Percentiles rank a stretch among this genome's conserved stretches.
These are phyloP conservation scores for Tetrastigma voinierianum DNA, from an alignment of 164 flowering plant species.

Conservation along the genomic window DNA sequence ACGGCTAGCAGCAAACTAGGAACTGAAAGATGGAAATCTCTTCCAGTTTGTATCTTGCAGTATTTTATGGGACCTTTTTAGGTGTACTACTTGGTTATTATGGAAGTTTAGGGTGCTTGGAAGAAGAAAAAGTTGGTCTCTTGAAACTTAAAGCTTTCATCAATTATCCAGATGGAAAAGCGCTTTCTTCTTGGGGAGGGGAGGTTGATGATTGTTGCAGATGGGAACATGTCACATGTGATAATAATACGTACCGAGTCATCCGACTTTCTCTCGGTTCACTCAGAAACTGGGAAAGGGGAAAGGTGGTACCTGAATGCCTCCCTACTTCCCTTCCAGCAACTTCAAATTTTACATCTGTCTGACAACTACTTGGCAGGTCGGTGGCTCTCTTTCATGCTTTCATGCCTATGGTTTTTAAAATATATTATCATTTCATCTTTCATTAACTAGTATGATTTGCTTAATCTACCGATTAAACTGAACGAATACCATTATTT, in stretches of 20 bases:
- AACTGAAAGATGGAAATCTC: too few species aligned
- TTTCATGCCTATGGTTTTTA: too few species aligned
- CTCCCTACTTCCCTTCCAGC: neutral
- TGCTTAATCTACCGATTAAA: too few species aligned
- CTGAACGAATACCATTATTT: too few species aligned
- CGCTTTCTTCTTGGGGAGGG: neutral
- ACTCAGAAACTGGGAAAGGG: neutral
- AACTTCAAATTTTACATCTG: neutral
- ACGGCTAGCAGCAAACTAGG: too few species aligned
- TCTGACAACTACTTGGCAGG: rapidly evolving
- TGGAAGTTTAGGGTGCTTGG: constrained; percentile 6
- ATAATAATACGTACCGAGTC: neutral
- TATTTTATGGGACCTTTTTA: too few species aligned
- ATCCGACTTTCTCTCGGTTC: neutral
- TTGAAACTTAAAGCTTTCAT: constrained; percentile 6
- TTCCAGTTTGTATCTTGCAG: too few species aligned
- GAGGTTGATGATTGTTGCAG: constrained; percentile 6
- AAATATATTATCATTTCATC: too few species aligned
- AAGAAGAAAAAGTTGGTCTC: constrained; percentile 9
- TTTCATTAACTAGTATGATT: too few species aligned
- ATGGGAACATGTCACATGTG: neutral
- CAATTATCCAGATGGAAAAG: constrained; percentile 7
- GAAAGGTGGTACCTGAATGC: constrained; percentile 6
- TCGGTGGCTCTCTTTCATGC: neutral
- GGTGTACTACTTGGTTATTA: too few species aligned